phyloP scores from a whole-genome alignment of 1,284 basidiomycete genomes.

The Microbotryum lychnidis-dioicae region DNA sequence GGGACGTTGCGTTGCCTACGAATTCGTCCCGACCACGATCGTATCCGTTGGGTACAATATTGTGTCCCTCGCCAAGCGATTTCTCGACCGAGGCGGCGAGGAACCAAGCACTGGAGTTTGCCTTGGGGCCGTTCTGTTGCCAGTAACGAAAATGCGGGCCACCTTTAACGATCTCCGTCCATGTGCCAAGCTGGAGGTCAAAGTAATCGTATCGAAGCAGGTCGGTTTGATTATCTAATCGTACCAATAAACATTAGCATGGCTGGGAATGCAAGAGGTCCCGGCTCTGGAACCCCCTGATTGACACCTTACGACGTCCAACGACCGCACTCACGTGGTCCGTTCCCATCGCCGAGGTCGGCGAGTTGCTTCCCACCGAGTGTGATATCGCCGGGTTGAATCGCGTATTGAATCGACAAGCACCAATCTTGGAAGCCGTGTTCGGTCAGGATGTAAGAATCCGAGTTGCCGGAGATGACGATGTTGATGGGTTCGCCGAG shows the following conservation, averaged over 20 bases:
- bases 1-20: slow-evolving; percentile 64
- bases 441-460: slow-evolving; percentile 60
- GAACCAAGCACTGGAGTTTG: slow-evolving; percentile 64
- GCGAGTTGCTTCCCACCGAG: slow-evolving; percentile 61
- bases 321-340: slow-evolving; percentile 47
- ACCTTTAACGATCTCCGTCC: slow-evolving; percentile 74
- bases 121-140: slow-evolving; percentile 51
- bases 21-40: slow-evolving; percentile 59
- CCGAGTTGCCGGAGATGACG: slow-evolving; percentile 75
- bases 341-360: slow-evolving; percentile 77
- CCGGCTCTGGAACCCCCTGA: no score
- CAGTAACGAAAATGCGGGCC: slow-evolving; percentile 89
- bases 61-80: slow-evolving; percentile 42
- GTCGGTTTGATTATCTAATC: slow-evolving; percentile 61
- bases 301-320: no score
- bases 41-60: slow-evolving; percentile 52
- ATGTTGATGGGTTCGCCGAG: slow-evolving; percentile 83
- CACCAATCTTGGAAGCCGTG: slow-evolving; percentile 38
- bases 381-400: slow-evolving; percentile 57
- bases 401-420: slow-evolving; percentile 40
- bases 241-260: neutral
- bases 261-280: neutral
- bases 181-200: slow-evolving; percentile 63
- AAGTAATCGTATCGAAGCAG: slow-evolving; percentile 73
- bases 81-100: slow-evolving; percentile 50